Conservation (phyloP, 2,329 filamentous ascomycete genomes). For the Verticillium dahliae region DNA sequence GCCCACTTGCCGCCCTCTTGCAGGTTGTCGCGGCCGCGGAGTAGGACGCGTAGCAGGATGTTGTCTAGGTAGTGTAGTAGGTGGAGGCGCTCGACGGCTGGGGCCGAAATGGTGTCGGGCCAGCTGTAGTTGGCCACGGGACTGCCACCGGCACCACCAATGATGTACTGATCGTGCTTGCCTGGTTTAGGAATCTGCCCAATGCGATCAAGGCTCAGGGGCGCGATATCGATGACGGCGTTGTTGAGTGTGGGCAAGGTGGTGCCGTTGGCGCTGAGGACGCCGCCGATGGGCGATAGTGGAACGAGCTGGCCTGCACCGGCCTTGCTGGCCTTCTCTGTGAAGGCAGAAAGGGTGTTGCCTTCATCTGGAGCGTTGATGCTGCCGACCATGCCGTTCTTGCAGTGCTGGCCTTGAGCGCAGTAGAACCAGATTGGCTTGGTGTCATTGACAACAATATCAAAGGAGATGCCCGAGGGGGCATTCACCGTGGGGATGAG, state of each 20-base stretch:
- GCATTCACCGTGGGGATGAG: constrained; percentile 39
- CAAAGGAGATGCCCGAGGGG: constrained; percentile 11
- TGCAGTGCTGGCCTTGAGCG: constrained; percentile 52
- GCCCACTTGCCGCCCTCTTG: constrained; percentile 21
- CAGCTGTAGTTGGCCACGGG: constrained; percentile 25
- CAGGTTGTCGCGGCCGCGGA: constrained; percentile 21
- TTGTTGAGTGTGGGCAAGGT: constrained; percentile 19
- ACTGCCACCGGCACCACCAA: constrained; percentile 25
- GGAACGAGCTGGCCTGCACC: constrained; percentile 25
- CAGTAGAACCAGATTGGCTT: constrained; percentile 60
- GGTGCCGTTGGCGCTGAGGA: constrained; percentile 24
- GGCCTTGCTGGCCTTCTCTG: constrained; percentile 22
- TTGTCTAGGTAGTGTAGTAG: constrained; percentile 24
- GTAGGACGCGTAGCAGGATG: constrained; percentile 22
- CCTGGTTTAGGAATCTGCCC: constrained; percentile 18
- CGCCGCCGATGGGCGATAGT: constrained; percentile 24
- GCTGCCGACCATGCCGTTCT: constrained; percentile 53
- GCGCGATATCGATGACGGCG: constrained; percentile 18
- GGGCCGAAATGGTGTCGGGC: constrained; percentile 19
- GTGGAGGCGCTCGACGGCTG: constrained; percentile 24
- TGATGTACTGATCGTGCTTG: constrained; percentile 17
- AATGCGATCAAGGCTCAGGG: constrained; percentile 17
- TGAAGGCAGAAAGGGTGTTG: constrained; percentile 31
- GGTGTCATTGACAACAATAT: constrained; percentile 31
- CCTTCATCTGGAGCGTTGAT: constrained; percentile 14